Base-by-base conservation (phyloP, 202 grass and related monocot species). In the Carex arenaria region DNA sequence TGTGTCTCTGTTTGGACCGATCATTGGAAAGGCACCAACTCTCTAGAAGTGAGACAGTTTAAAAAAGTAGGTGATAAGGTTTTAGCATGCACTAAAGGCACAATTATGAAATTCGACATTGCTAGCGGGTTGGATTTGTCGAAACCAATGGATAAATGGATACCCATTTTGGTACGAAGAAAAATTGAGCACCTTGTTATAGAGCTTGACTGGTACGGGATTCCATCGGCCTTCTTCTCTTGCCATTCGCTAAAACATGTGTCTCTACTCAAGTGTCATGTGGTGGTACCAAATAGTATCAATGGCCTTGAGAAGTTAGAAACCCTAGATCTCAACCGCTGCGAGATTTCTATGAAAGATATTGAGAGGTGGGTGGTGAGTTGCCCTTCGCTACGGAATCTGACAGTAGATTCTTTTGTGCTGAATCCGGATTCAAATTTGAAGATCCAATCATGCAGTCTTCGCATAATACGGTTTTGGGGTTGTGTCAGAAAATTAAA, bases 181-280 rank as follows among this genome's bases (percentile, higher is more conserved):
- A 45, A 73, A 73, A 73, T 73, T 0, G 43, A 51, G 45, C 43
- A 73, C 12, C 70, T 73, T 73, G 70, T 73, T 22, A 73, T 73
- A 53, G 43, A 43, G 45, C 70, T 73, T 52, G 10, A 53, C 11
- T 51, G 34, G 22, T 81, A 81, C 38, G 40, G 36, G 61, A 81
- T 65, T 63, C 78, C 55, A 8, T 43, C 36, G 20, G 30, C 19
- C 42, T 47, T 81, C 57, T 81, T 64, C 32, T 47, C 56, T 22
- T 81, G 78, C 19, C 57, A 31, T 81, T 81, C 78, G 12, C 78
- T 81, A 12, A 81, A 17, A 43, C 61, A 61, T 45, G 57, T 49
- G 17, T 81, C 54, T 22, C 78, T 65, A 52, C 42, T 36, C 59
- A 61, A 81, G 57, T 81, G 78, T 42, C 1, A 1, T 66, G 40